Base-by-base conservation (phyloP, 345 rosid species). In the Barbarea vulgaris region DNA sequence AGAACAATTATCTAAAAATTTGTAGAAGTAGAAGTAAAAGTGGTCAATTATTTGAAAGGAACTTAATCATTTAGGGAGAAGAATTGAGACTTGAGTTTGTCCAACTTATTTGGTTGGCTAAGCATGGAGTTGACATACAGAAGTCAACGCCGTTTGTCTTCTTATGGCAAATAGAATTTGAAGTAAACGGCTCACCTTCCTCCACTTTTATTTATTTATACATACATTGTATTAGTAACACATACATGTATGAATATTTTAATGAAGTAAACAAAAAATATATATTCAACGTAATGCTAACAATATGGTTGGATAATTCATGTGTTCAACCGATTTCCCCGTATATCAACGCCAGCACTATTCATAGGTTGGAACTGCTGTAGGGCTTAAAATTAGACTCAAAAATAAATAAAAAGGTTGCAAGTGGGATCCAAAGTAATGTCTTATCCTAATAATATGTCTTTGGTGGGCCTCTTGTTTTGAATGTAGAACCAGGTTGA, bases 21-120 rank as follows among this genome's bases (percentile, higher is more conserved):
- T n/a, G n/a, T n/a, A n/a, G n/a, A n/a, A 12, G 5, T 1, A 37
- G 11, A 10, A 10, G 4, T 36, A 11, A 0, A 36, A 36, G 39
- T 36, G 28, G 69, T 47, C 30, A 48, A 18, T 30, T 30, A 19
- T 12, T 11, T 18, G 19, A 31, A 12, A 42, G 46, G 6, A 18
- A 48, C 28, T 11, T 47, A 30, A 51, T 33, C 47, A 24, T 66
- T 28, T 30, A 12, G 15, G 15, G 31, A 67, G 31, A 67, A 34
- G 14, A 37, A n/a, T 53, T n/a, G 28, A 41, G 59, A 6, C 4
- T 33, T 50, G 21, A 44, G 8, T 27, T 55, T 27, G 15, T 48
- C 12, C 63, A 55, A 41, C 42, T 56, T 28, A 13, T 56, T 41
- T 27, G 41, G 54, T 69, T 56, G 73, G 37, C 72, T 67, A 22